phyloP scores from a whole-genome alignment of 2,329 filamentous ascomycete species.

The Xylariaceae sp. region DNA sequence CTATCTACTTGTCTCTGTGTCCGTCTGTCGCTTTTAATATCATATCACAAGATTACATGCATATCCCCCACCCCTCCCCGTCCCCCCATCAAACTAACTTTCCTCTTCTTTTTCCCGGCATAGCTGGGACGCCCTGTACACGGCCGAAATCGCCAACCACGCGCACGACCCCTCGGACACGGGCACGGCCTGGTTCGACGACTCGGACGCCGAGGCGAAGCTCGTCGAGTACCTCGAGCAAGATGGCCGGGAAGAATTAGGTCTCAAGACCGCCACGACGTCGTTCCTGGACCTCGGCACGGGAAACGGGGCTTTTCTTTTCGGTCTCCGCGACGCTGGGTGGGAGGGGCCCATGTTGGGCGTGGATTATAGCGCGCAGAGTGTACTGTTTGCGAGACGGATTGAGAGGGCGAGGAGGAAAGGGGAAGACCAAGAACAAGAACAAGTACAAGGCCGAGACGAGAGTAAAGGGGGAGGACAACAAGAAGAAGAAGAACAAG shows the following conservation, averaged over 20 bases:
- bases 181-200: conserved; percentile 96
- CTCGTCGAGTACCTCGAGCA: conserved; percentile 76
- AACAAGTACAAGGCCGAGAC: conserved; percentile 20
- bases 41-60: no score
- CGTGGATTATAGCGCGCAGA: conserved; percentile 83
- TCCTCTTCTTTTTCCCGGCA: conserved; percentile 10
- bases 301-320: conserved; percentile 92
- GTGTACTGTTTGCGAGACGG: conserved; percentile 74
- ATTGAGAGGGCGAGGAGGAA: conserved; percentile 56
- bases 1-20: no score
- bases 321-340: conserved; percentile 70
- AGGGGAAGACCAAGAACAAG: conserved; percentile 30
- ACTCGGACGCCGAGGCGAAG: conserved; percentile 84
- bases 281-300: conserved; percentile 87
- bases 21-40: no score
- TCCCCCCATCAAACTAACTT: no score
- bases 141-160: conserved; percentile 74
- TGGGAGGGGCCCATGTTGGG: conserved; percentile 79
- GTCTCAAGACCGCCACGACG: conserved; percentile 44
- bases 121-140: conserved; percentile 81
- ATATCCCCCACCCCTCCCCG: no score
- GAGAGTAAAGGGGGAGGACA: conserved; percentile 1
- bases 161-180: conserved; percentile 75
- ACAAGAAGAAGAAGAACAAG: conserved; percentile 14
- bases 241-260: conserved; percentile 32